Percentiles rank a stretch among this genome's conserved stretches.
Evolutionary conservation across 129 eudicot genomes (phyloP).

Genomic region (Tagetes patula): DNA sequence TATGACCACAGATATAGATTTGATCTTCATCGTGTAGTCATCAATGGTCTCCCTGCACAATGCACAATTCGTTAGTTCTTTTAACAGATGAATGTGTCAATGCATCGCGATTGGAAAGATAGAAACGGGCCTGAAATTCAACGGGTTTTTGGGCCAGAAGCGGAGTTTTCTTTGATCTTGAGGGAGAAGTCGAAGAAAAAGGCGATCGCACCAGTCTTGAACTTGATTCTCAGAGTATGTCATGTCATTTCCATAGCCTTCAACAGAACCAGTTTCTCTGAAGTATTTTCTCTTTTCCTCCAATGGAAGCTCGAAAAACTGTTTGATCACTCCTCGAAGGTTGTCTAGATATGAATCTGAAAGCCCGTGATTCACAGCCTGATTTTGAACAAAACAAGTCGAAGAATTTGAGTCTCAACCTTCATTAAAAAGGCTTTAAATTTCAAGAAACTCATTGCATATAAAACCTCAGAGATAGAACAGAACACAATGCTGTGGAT

Average conservation of each 20-base stretch:
- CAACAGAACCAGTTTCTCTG: slow-evolving; percentile 44
- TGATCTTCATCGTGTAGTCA: slow-evolving; percentile 45
- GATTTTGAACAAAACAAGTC: neutral
- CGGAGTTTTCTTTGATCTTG: slow-evolving; percentile 42
- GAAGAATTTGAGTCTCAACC: neutral
- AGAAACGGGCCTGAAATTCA: slow-evolving; percentile 35
- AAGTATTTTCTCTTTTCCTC: slow-evolving; percentile 62
- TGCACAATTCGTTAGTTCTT: neutral
- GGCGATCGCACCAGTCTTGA: slow-evolving; percentile 81
- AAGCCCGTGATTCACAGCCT: slow-evolving; percentile 64
- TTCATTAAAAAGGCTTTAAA: neutral
- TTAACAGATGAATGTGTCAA: neutral
- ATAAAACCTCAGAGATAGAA: neutral
- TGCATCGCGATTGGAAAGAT: neutral
- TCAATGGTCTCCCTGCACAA: slow-evolving; percentile 45
- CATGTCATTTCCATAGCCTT: slow-evolving; percentile 71
- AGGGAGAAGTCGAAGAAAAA: slow-evolving; percentile 44
- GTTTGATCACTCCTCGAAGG: slow-evolving; percentile 37
- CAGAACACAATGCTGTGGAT: neutral
- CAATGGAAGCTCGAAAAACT: slow-evolving; percentile 57
- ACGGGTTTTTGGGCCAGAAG: slow-evolving; percentile 57
- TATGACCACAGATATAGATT: slow-evolving; percentile 29
- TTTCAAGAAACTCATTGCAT: neutral
- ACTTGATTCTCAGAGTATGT: slow-evolving; percentile 46
- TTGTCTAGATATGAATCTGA: slow-evolving; percentile 35